Conservation (phyloP, 1,284 basidiomycete genomes). For the Leccinum brunneo-olivaceum region DNA sequence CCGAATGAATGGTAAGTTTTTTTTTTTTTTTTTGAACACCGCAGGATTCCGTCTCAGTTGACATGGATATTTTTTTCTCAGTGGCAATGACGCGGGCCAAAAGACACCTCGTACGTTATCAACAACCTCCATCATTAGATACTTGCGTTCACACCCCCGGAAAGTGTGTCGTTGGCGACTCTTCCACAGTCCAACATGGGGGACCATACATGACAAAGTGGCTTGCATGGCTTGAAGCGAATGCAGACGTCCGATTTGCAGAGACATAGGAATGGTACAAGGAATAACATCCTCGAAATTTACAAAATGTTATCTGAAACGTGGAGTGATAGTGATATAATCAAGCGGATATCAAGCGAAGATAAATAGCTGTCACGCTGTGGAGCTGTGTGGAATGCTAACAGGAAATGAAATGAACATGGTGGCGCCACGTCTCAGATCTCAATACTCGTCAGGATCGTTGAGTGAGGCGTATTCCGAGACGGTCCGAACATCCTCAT, state of each 20-base stretch:
- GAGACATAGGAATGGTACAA: slow-evolving; percentile 30
- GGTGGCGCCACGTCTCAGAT: background rate
- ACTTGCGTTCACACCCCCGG: background rate
- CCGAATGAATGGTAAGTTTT: slow-evolving; percentile 69
- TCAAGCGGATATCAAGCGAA: slow-evolving; percentile 1
- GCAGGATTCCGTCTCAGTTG: background rate
- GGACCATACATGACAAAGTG: slow-evolving; percentile 79
- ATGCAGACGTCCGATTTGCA: slow-evolving; percentile 85
- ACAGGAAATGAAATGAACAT: background rate
- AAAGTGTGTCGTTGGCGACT: slow-evolving; percentile 88
- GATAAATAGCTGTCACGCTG: slow-evolving; percentile 14
- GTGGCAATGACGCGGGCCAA: slow-evolving; percentile 93
- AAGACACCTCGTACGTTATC: slow-evolving; percentile 65
- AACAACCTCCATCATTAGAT: background rate
- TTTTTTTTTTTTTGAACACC: too few relatives aligned
- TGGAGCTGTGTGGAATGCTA: background rate
- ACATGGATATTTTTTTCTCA: slow-evolving; percentile 17
- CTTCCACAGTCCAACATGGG: slow-evolving; percentile 80
- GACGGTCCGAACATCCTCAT: slow-evolving; percentile 63
- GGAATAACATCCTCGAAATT: background rate
- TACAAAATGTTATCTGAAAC: background rate
- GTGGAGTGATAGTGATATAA: slow-evolving; percentile 8
- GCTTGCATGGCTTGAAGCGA: slow-evolving; percentile 83
- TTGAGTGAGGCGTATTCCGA: slow-evolving; percentile 69
- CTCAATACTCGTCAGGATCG: slow-evolving; percentile 65